Base-by-base conservation (phyloP, 1,284 basidiomycete genomes). In the Agaricales sp. region DNA sequence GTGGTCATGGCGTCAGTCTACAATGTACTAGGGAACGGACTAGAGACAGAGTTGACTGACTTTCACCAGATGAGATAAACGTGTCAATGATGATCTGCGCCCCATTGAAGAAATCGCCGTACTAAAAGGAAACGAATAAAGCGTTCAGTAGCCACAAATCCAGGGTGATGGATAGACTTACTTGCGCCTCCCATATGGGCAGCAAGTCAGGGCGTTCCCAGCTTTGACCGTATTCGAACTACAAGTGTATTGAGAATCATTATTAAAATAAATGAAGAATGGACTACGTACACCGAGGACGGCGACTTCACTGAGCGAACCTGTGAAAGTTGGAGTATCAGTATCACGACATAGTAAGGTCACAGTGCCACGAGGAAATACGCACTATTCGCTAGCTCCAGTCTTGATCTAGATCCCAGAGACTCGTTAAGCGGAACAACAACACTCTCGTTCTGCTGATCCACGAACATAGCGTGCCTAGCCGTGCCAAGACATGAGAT, bases 31-130 rank as follows among this genome's bases (percentile, higher is more conserved):
- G 8, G 30, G n/a, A n/a, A 35, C 8, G n/a, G 30, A 8, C n/a
- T 11, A 35, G 11, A 35, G 39, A n/a, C 6, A 4, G 18, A 14
- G 12, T 1, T 30, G 12, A 65, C 82, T 54, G 58, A 88, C 88
- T 85, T 67, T 93, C 87, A 13, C 83, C 74, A 1, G 87, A 91
- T 1, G 84, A 74, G 23, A 94, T 73, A 63, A 90, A 94, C 0
- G 87, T 91, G 59, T 94, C 92, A 53, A 94, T 87, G 52, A 91
- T 84, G 53, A 91, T 77, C 73, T 89, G 88, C 8, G 88, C 87
- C 2, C 88, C 88, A 59, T 94, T 93, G 67, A 87, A 84, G 66
- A 94, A 94, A 62, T 93, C 91, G n/a, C 90, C 90, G 58, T 88
- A 88, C 79, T 82, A 52, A 13, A 49, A 8, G 19, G 18, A 43